Evolutionary conservation across 2,329 filamentous ascomycete genomes (phyloP).

Genomic region (Stemphylium vesicarium): DNA sequence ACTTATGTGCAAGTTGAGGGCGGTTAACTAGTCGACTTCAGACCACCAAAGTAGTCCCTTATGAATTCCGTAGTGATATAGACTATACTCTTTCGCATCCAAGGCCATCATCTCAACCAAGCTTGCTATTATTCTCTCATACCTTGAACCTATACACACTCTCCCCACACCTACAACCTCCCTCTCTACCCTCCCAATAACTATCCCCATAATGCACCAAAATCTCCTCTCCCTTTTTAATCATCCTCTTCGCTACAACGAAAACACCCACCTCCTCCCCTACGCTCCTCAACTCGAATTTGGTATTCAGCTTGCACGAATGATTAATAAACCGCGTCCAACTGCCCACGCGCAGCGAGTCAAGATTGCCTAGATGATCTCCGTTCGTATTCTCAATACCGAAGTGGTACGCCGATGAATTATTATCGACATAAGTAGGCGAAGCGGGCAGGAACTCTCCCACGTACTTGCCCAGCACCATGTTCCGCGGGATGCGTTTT

Average conservation of each 20-base stretch:
- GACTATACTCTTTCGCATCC: neutral
- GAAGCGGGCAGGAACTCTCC: neutral
- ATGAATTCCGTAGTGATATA: neutral
- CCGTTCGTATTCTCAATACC: neutral
- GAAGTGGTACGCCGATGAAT: too few species aligned
- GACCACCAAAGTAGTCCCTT: too few species aligned
- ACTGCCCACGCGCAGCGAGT: neutral
- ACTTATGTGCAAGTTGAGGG: constrained; percentile 40
- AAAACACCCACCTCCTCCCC: neutral
- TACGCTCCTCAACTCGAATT: neutral
- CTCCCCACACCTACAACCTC: constrained; percentile 2
- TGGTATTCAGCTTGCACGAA: neutral
- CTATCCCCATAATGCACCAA: neutral
- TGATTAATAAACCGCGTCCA: constrained; percentile 10
- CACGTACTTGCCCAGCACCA: constrained; percentile 8
- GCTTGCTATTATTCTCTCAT: neutral
- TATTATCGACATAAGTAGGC: too few species aligned
- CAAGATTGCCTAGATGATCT: neutral
- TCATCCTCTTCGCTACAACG: neutral
- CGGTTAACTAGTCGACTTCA: constrained; percentile 4
- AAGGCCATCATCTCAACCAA: too few species aligned
- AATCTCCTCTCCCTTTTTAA: neutral
- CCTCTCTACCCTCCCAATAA: neutral
- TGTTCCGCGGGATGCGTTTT: neutral
- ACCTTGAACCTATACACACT: neutral